phyloP scores from a whole-genome alignment of 2,329 filamentous ascomycete species.

The Fusarium neocosmosporiellum region DNA sequence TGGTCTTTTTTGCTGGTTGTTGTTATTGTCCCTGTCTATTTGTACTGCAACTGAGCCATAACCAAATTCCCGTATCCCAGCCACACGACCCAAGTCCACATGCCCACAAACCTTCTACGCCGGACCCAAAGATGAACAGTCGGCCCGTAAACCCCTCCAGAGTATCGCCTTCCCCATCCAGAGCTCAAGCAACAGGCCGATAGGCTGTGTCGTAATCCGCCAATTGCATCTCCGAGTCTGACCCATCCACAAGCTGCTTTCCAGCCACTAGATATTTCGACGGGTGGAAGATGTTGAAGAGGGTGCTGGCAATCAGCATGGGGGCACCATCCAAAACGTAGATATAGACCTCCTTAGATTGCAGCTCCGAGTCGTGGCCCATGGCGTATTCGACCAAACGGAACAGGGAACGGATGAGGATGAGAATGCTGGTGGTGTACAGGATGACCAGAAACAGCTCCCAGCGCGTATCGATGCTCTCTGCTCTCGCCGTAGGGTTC shows the following conservation, averaged over 20 bases:
- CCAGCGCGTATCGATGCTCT: constrained; percentile 14
- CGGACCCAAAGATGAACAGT: background rate
- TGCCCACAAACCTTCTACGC: background rate
- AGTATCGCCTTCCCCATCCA: background rate
- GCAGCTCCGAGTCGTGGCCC: constrained; percentile 43
- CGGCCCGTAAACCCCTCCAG: background rate
- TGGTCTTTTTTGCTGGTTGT: background rate
- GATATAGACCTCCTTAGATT: constrained; percentile 43
- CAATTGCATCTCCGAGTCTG: background rate
- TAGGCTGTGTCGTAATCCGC: background rate
- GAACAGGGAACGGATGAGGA: constrained; percentile 52
- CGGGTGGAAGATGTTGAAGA: background rate
- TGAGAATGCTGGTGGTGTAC: constrained; percentile 40
- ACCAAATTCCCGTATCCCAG: background rate
- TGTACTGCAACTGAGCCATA: background rate
- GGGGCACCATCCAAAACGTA: constrained; percentile 49
- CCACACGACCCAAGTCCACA: background rate
- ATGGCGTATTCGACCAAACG: constrained; percentile 53
- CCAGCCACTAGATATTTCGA: background rate
- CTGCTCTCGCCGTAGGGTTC: background rate
- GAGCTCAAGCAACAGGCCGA: background rate
- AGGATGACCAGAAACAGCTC: constrained; percentile 37
- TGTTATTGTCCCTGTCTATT: background rate
- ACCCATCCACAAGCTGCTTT: background rate
- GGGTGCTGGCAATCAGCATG: constrained; percentile 34